Evolutionary conservation across 208 protist genomes (phyloP), one percentile per base, ranked within the genome.

Genomic region (Leishmania tropica): DNA sequence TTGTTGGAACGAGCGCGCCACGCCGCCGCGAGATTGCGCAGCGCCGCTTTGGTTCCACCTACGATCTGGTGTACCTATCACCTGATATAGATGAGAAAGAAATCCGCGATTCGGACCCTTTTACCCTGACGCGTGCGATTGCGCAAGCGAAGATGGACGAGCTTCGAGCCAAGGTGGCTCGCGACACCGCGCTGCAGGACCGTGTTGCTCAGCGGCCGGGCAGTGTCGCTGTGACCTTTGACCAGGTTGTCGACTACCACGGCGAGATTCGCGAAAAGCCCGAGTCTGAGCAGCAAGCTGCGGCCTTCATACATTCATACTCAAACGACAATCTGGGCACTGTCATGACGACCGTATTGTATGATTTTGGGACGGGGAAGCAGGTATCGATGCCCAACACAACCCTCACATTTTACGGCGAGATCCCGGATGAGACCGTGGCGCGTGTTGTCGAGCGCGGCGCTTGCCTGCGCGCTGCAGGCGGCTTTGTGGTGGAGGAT

Each of bases 61-160:
- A 89, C 83, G 79, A 89, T 17, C 56, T 94, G 0, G 75, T 86
- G 17, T 96, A 88, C 68, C 17, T 94, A 1, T 90, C 93, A 31
- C 95, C 95, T 28, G 93, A 95, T 51, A 96, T 98, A 81, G 92
- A 98, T 65, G 95, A 98, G 83, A 96, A 95, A 76, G 81, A 78
- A 28, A 79, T 89, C 35, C 90, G 93, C n/a, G 53, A 80, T 31
- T 31, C 67, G 64, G 87, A 95, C 81, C 84, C 95, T 3, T 87
- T 81, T 67, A 45, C 79, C 8, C 84, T 98, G 24, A 98, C 95
- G 1, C 78, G 48, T 42, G 70, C 89, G 17, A 83, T 93, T 64
- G 81, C 86, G 64, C 54, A 90, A 51, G 86, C 78, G 31, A 85
- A 94, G 78, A 88, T 85, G 86, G 75, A 87, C 15, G 70, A 82